Conservation (phyloP, 2,329 filamentous ascomycete genomes). For the Aspergillus cejpii region DNA sequence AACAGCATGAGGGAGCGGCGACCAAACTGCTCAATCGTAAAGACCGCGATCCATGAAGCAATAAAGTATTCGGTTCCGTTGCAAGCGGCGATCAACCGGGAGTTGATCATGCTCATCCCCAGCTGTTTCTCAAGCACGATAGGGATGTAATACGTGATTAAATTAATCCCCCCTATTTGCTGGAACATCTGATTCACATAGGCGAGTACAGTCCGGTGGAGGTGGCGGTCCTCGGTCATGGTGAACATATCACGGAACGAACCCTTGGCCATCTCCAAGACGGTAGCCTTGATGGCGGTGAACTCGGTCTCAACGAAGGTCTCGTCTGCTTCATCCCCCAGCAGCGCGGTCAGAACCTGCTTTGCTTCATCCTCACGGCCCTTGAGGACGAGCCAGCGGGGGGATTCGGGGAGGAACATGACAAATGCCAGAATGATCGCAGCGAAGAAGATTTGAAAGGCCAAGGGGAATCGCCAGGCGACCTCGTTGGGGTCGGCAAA, state of each 20-base stretch:
- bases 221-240: slow-evolving; percentile 50
- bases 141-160: slow-evolving; percentile 44
- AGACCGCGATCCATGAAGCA: slow-evolving; percentile 46
- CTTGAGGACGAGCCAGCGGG: slow-evolving; percentile 53
- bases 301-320: slow-evolving; percentile 44
- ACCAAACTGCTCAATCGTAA: slow-evolving; percentile 46
- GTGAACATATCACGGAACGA: slow-evolving; percentile 55
- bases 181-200: slow-evolving; percentile 55
- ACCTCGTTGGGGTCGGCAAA: slow-evolving; percentile 46
- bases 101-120: slow-evolving; percentile 35
- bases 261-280: slow-evolving; percentile 44
- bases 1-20: slow-evolving; percentile 65
- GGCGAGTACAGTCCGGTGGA: slow-evolving; percentile 51
- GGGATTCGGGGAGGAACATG: slow-evolving; percentile 50
- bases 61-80: slow-evolving; percentile 52
- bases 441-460: slow-evolving; percentile 53
- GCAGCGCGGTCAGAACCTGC: slow-evolving; percentile 43
- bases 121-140: slow-evolving; percentile 41
- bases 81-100: slow-evolving; percentile 47
- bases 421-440: slow-evolving; percentile 46
- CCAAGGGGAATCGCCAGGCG: slow-evolving; percentile 53
- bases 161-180: slow-evolving; percentile 43
- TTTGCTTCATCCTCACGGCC: slow-evolving; percentile 49
- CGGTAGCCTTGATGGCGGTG: slow-evolving; percentile 48
- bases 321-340: slow-evolving; percentile 44